Evolutionary conservation across 2,329 filamentous ascomycete genomes (phyloP).

Genomic region (Thermothelomyces thermophilus): DNA sequence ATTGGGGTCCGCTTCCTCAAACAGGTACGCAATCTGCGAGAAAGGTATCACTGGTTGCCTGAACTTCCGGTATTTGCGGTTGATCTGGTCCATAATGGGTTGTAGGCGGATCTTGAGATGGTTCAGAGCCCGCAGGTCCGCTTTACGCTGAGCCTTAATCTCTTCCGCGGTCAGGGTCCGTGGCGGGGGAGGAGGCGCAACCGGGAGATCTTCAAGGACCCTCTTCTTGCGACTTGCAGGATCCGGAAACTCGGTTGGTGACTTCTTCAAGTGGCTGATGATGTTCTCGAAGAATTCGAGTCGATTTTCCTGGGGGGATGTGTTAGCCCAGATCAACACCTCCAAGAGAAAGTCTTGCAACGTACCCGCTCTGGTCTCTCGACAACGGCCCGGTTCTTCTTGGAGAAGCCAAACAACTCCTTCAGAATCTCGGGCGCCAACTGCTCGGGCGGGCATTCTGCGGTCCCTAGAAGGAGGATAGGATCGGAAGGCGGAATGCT

Average conservation of each 20-base stretch:
- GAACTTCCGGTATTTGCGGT: slow-evolving; percentile 83
- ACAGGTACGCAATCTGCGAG: slow-evolving; percentile 69
- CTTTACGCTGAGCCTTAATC: slow-evolving; percentile 70
- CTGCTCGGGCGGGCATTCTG: slow-evolving; percentile 53
- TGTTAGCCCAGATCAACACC: slow-evolving; percentile 25
- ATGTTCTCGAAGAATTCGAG: slow-evolving; percentile 72
- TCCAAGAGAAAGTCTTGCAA: background rate
- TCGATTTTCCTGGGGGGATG: slow-evolving; percentile 46
- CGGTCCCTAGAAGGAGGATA: slow-evolving; percentile 77
- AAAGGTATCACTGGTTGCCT: slow-evolving; percentile 72
- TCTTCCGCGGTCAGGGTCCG: slow-evolving; percentile 69
- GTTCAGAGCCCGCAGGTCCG: slow-evolving; percentile 79
- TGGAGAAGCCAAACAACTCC: slow-evolving; percentile 81
- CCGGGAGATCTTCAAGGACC: slow-evolving; percentile 66
- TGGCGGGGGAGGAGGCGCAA: slow-evolving; percentile 66
- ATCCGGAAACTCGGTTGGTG: slow-evolving; percentile 81
- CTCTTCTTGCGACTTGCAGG: slow-evolving; percentile 81
- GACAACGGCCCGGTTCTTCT: slow-evolving; percentile 68
- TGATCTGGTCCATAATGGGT: slow-evolving; percentile 95
- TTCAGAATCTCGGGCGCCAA: slow-evolving; percentile 58
- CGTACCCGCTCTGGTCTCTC: slow-evolving; percentile 57
- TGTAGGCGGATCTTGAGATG: slow-evolving; percentile 82
- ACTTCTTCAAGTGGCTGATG: slow-evolving; percentile 68
- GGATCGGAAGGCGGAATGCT: slow-evolving; percentile 86
- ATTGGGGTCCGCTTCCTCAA: slow-evolving; percentile 73